phyloP scores from a whole-genome alignment of 768 basidiomycete species.

The Leccinum variicolor region DNA sequence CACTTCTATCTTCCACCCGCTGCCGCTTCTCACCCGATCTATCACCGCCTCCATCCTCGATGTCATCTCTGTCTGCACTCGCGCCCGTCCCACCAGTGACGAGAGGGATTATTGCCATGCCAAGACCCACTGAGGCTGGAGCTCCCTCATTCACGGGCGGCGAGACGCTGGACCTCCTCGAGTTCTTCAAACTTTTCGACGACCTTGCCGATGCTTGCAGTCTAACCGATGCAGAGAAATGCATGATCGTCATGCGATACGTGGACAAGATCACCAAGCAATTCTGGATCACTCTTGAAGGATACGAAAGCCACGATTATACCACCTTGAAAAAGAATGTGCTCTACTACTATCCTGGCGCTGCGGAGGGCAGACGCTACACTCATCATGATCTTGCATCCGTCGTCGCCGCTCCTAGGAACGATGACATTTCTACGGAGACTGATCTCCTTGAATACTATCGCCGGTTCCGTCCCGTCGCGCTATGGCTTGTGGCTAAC shows the following conservation, averaged over 20 bases:
- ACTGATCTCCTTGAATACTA: not conserved
- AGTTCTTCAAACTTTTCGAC: not conserved
- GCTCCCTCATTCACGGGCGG: not conserved
- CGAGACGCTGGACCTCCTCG: not conserved
- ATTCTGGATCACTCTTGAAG: not conserved
- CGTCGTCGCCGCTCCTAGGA: not conserved
- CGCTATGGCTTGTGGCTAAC: not conserved
- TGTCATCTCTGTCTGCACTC: too few relatives aligned
- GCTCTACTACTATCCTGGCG: not conserved
- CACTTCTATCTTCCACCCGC: too few relatives aligned
- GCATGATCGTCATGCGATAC: not conserved
- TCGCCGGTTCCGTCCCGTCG: not conserved
- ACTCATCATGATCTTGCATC: not conserved
- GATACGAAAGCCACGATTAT: not conserved
- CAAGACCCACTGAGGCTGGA: too few relatives aligned
- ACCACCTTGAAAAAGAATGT: not conserved
- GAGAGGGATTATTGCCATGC: too few relatives aligned
- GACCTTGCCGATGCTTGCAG: not conserved
- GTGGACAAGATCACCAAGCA: not conserved
- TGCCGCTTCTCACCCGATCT: too few relatives aligned
- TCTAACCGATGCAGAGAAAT: not conserved
- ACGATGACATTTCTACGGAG: not conserved
- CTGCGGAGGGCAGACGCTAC: not conserved
- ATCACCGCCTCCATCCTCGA: too few relatives aligned
- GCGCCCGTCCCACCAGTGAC: too few relatives aligned